Percentiles rank a stretch among this genome's conserved stretches.
These are phyloP conservation scores for Chloropicon primus DNA, from an alignment of 139 green algal species.

Conservation along the genomic window DNA sequence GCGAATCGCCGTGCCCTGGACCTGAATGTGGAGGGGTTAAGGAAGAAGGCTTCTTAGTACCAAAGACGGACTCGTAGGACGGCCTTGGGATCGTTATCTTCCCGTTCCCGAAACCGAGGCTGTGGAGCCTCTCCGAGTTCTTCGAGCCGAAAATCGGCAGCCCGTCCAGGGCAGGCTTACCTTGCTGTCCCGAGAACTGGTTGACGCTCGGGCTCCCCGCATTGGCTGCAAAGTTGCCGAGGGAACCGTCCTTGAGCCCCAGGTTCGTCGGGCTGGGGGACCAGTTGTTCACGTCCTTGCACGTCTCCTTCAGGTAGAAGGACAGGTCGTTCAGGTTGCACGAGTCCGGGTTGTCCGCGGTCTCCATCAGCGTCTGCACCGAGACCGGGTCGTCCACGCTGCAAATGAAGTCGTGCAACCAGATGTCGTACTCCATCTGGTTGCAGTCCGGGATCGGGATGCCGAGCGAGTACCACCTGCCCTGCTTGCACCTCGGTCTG, in stretches of 20 bases:
- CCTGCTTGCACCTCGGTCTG: background rate
- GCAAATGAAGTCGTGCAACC: background rate
- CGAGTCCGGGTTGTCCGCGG: background rate
- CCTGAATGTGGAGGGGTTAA: background rate
- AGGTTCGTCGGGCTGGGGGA: background rate
- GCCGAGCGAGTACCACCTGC: background rate
- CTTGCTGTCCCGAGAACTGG: no score
- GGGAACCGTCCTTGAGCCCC: no score
- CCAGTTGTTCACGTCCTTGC: background rate
- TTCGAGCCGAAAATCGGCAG: background rate
- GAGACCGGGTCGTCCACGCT: background rate
- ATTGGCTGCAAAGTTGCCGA: no score
- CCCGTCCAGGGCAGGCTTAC: background rate
- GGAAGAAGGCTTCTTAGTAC: background rate
- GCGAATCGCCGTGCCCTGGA: no score
- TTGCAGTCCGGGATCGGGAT: background rate
- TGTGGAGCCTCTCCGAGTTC: background rate
- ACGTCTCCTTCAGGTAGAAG: background rate
- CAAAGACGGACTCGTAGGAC: background rate
- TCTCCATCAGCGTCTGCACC: background rate
- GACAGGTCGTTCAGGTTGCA: background rate
- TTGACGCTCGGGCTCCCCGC: no score
- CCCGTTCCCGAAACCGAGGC: background rate
- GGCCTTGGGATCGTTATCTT: background rate
- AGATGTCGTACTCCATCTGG: background rate